A percentile compares a stretch with the other conserved stretches of the same genome.
phyloP scores from a whole-genome alignment of 495 filamentous ascomycete genomes.

The Lindgomyces ingoldianus region DNA sequence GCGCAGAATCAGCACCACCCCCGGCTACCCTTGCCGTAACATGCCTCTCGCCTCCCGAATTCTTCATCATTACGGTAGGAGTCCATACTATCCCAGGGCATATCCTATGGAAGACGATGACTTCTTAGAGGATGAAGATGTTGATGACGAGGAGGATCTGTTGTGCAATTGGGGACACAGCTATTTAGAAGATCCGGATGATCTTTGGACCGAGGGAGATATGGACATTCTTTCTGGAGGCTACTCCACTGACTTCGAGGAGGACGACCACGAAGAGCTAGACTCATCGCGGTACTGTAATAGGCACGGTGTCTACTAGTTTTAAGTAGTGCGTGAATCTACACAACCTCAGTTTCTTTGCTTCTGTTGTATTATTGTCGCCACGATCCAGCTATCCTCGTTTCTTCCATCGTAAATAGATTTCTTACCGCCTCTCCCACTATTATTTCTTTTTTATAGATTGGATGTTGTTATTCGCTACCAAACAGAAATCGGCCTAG shows the following conservation, averaged over 20 bases:
- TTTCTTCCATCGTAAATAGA: not conserved
- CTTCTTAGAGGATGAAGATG: not conserved
- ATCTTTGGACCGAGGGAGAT: not conserved
- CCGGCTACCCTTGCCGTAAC: too few species aligned
- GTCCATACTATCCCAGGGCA: not conserved
- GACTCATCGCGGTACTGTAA: not conserved
- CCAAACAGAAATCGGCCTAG: too few species aligned
- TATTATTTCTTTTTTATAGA: not conserved
- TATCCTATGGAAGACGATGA: not conserved
- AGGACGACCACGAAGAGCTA: not conserved
- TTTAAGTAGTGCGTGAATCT: not conserved
- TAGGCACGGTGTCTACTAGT: not conserved
- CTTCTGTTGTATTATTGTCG: not conserved
- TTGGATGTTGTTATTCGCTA: too few species aligned
- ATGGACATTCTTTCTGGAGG: not conserved
- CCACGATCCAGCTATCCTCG: not conserved
- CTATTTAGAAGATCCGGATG: not conserved
- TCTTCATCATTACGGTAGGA: not conserved
- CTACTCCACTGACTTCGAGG: not conserved
- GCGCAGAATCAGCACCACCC: too few species aligned
- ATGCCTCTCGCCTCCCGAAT: not conserved
- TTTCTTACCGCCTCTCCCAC: not conserved
- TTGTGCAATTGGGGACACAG: not conserved
- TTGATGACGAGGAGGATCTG: not conserved
- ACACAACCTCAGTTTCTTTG: not conserved